These are phyloP conservation scores for Nothomitra cinnamomea DNA, from an alignment of 2,329 filamentous ascomycete species.

Conservation along the genomic window DNA sequence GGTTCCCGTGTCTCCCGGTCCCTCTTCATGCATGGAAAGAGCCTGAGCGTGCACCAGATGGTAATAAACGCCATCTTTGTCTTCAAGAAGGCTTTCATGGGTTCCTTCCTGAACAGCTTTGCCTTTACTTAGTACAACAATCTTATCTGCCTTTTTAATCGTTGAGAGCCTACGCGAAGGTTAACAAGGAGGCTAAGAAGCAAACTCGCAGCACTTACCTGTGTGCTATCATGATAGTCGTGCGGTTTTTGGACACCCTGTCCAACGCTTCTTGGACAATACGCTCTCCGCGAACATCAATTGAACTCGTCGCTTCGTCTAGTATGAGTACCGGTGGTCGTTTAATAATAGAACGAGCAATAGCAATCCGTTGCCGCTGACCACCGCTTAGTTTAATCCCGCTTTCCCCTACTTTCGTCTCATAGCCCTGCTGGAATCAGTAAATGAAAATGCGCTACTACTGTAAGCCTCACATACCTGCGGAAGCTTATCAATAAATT, in stretches of 20 bases:
- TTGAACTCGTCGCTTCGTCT: slow-evolving; percentile 71
- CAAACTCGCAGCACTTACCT: slow-evolving; percentile 14
- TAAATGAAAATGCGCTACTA: slow-evolving; percentile 7
- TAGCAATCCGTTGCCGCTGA: slow-evolving; percentile 64
- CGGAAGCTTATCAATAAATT: slow-evolving; percentile 70
- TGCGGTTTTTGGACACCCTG: slow-evolving; percentile 60
- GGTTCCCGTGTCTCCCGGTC: background rate
- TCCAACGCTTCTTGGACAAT: slow-evolving; percentile 60
- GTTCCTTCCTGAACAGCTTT: slow-evolving; percentile 14
- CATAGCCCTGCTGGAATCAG: slow-evolving; percentile 42
- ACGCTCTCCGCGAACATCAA: slow-evolving; percentile 54
- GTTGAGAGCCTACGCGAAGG: slow-evolving; percentile 15
- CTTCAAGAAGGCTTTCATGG: background rate
- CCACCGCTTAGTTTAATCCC: slow-evolving; percentile 63
- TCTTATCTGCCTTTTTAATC: slow-evolving; percentile 21
- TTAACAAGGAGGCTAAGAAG: slow-evolving; percentile 17
- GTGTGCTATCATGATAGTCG: slow-evolving; percentile 87
- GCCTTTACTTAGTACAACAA: slow-evolving; percentile 21
- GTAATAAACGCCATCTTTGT: background rate
- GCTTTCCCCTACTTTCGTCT: slow-evolving; percentile 60
- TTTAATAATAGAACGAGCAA: slow-evolving; percentile 61
- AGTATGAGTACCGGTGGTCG: slow-evolving; percentile 57
- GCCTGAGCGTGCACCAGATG: background rate
- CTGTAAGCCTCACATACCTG: slow-evolving; percentile 24
- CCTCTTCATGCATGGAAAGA: background rate